Base-by-base conservation (phyloP, 345 rosid genomes). In the Moringa oleifera region DNA sequence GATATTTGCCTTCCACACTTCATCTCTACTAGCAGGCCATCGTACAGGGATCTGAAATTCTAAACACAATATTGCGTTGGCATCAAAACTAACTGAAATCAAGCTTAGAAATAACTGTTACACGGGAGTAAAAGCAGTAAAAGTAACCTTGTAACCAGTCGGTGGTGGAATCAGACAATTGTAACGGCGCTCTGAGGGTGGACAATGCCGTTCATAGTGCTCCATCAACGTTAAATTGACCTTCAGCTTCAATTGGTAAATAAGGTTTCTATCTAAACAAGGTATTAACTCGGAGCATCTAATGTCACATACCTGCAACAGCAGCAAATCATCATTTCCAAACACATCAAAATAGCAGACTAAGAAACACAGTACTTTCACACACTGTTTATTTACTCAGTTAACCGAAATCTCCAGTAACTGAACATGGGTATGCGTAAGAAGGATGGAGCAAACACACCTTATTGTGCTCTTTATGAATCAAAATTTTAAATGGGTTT, bases 11-110 rank as follows among this genome's bases (percentile, higher is more conserved):
- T 87, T 94, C 99, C 97, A 94, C 68, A 94, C 97, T 75, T 88
- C 99, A 71, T 90, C 95, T 79, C 95, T 85, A 72, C 99, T 90
- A 10, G 68, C 89, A 11, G 99, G 99, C 99, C 99, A 94, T 75
- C 80, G 83, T 62, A 90, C 69, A 47, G 99, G 96, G 19, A 94
- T 79, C 97, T 94, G 86, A 72, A 83, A 86, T 66, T 83, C 83
- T 79, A 85, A 61, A 67, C 72, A 55, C 21, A 65, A 73, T 54
- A 65, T 20, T 45, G n/a, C 31, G 58, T 68, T 61, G 56, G 76
- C 66, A 79, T 74, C 72, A 77, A 71, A 59, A 75, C 73, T 19
- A 72, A 67, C 59, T 51, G 36, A 68, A 72, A 53, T 62, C 56
- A 33, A 41, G 65, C 19, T n/a, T 50, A 41, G 8, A 60, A 25